Evolutionary conservation across 2,329 filamentous ascomycete species (phyloP).

Genomic region (Neofusicoccum parvum): DNA sequence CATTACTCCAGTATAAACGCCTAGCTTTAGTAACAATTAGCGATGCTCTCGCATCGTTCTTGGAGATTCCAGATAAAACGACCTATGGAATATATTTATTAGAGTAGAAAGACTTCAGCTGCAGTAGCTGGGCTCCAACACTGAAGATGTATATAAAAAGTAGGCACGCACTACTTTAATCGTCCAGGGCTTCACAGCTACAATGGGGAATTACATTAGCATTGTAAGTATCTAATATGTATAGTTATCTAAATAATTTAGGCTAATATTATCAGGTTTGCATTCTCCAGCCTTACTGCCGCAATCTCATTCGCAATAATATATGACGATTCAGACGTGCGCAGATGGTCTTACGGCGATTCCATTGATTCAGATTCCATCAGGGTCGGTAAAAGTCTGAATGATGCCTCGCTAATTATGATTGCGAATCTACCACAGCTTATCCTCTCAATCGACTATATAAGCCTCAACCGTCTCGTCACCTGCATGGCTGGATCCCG

Average conservation of each 20-base stretch:
- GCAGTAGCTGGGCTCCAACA: not conserved
- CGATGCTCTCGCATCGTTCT: conserved; percentile 27
- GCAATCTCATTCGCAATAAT: not conserved
- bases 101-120: not conserved
- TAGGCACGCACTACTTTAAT: too few species aligned
- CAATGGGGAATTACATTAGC: not conserved
- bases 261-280: not conserved
- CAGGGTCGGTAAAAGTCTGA: too few species aligned
- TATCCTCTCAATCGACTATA: conserved; percentile 50
- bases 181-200: not conserved
- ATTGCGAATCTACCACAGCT: conserved; percentile 53
- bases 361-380: not conserved
- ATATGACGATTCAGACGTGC: rapidly evolving
- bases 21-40: conserved; percentile 26
- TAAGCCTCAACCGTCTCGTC: conserved; percentile 48
- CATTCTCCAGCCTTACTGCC: not conserved
- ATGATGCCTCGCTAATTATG: conserved; percentile 27
- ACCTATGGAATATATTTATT: not conserved
- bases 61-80: conserved; percentile 8
- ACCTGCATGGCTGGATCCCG: conserved; percentile 42
- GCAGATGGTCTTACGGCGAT: not conserved
- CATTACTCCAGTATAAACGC: conserved; percentile 22
- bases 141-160: not conserved
- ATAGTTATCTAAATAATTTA: not conserved
- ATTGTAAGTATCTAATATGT: not conserved